A percentile compares a stretch with the other conserved stretches of the same genome.
Evolutionary conservation across 2,329 filamentous ascomycete species (phyloP).

Genomic region (Claviceps humidiphila): DNA sequence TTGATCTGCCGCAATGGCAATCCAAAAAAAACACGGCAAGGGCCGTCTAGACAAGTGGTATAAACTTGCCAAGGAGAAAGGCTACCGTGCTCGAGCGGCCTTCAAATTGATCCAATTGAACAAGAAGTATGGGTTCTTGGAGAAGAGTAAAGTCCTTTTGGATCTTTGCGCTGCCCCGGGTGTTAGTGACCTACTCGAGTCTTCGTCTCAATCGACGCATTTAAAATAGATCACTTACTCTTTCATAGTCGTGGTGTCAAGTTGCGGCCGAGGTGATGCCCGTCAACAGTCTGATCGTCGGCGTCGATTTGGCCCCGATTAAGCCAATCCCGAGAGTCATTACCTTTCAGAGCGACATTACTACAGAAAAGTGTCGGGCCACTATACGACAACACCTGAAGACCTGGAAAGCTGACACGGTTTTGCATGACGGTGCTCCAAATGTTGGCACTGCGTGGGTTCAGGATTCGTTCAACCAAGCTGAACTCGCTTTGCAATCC

Average conservation of each 20-base stretch:
- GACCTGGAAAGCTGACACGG: slow-evolving; percentile 90
- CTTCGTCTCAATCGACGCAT: not conserved
- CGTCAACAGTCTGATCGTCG: slow-evolving; percentile 74
- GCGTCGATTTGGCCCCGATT: slow-evolving; percentile 88
- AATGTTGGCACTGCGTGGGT: slow-evolving; percentile 98
- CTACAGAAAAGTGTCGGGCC: slow-evolving; percentile 85
- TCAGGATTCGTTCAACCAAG: slow-evolving; percentile 96
- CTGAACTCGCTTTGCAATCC: slow-evolving; percentile 78
- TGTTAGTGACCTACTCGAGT: slow-evolving; percentile 33
- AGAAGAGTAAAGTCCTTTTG: slow-evolving; percentile 89
- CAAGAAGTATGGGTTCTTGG: slow-evolving; percentile 97
- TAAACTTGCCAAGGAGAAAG: slow-evolving; percentile 95
- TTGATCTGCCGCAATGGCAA: slow-evolving; percentile 52
- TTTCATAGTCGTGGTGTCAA: slow-evolving; percentile 73
- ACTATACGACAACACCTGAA: slow-evolving; percentile 85
- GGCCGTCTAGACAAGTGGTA: slow-evolving; percentile 99
- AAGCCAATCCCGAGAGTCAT: slow-evolving; percentile 91
- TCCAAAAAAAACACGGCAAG: slow-evolving; percentile 98
- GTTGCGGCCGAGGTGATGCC: slow-evolving; percentile 95
- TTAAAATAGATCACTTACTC: not conserved
- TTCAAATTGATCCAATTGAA: slow-evolving; percentile 98
- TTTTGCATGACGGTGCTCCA: slow-evolving; percentile 91
- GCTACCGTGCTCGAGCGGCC: slow-evolving; percentile 85
- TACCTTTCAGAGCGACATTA: slow-evolving; percentile 95
- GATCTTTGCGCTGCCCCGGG: slow-evolving; percentile 97